Percentiles rank a stretch among this genome's conserved stretches.
phyloP scores from a whole-genome alignment of 306 rosid species.

The Vigna reflexopilosa region DNA sequence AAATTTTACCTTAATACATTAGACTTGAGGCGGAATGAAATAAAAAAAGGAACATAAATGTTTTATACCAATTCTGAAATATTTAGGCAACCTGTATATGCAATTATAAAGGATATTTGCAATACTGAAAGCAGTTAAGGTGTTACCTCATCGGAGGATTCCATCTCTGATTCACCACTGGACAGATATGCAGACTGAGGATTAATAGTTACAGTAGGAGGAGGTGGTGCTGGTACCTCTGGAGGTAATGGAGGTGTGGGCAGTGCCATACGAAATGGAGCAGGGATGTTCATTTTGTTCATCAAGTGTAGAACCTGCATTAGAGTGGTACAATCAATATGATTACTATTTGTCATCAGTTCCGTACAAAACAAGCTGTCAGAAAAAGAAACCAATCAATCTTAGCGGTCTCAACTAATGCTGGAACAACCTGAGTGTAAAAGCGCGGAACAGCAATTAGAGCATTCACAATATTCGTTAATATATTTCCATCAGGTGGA shows the following conservation, averaged over 20 bases:
- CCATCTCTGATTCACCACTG: conserved; percentile 94
- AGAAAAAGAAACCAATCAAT: conserved; percentile 31
- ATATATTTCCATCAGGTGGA: conserved; percentile 94
- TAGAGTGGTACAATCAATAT: conserved; percentile 42
- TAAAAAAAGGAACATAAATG: background rate
- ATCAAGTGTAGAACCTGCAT: conserved; percentile 90
- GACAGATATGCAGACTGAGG: conserved; percentile 61
- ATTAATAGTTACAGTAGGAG: conserved; percentile 54
- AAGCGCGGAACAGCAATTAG: conserved; percentile 95
- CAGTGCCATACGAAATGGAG: conserved; percentile 95
- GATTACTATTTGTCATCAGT: conserved; percentile 19
- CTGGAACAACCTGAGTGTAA: conserved; percentile 80
- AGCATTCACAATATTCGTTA: conserved; percentile 92
- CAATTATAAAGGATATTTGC: conserved; percentile 12
- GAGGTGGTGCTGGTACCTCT: conserved; percentile 60
- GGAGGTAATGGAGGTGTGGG: conserved; percentile 97
- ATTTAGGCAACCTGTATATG: conserved; percentile 19
- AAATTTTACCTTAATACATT: conserved; percentile 17
- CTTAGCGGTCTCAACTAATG: conserved; percentile 28
- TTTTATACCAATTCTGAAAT: conserved; percentile 23
- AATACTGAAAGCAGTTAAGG: conserved; percentile 20
- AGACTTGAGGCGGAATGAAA: background rate
- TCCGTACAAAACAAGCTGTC: conserved; percentile 34
- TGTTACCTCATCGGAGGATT: conserved; percentile 91
- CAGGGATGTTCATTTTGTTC: conserved; percentile 98